Evolutionary conservation across 208 protist genomes (phyloP), one percentile per base, ranked within the genome.

Genomic region (Tritrichomonas musculus): DNA sequence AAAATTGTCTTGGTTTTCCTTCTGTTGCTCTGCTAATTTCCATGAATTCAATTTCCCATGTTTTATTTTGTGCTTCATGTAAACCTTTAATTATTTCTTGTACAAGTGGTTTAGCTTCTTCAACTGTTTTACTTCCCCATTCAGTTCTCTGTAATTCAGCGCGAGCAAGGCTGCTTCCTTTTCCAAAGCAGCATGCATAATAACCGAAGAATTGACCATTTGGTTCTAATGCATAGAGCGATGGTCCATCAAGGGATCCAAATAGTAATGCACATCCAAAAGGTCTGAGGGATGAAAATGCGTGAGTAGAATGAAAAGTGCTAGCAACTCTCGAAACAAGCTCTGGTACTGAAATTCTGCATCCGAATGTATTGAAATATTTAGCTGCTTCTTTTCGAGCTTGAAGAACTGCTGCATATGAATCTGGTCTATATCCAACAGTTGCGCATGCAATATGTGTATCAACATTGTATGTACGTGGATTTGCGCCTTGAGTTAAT

Each of bases 401-500:
- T 49, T 55, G 41, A 30, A n/a, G 22, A 57, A 88, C 47, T 1
- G 47, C 47, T 33, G 47, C 25, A 47, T 88, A 88, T 25, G n/a
- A 88, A 88, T 88, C 77, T 88, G 77, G 77, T 3, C 77, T 41
- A 88, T 88, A 47, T n/a, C 77, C 77, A 17, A 88, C 47, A 57
- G 77, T 88, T 88, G 44, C 47, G 30, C 77, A 88, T 39, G 77
- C 77, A 39, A 88, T 88, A 0, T 30, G 33, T 8, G 44, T 49
- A 47, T 88, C 47, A 39, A 88, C 39, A 41, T 47, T 57, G 47
- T 57, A 88, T 39, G 41, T 57, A 33, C 77, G 44, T 88, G 41
- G 77, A 30, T 88, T 88, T 13, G 25, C 47, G 9, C 77, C 96
- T 75, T 95, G 96, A 93, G 99, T 98, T 33, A 99, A 97, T 55